Evolutionary conservation across 2,329 filamentous ascomycete genomes (phyloP).

Genomic region (Fusarium nanum): DNA sequence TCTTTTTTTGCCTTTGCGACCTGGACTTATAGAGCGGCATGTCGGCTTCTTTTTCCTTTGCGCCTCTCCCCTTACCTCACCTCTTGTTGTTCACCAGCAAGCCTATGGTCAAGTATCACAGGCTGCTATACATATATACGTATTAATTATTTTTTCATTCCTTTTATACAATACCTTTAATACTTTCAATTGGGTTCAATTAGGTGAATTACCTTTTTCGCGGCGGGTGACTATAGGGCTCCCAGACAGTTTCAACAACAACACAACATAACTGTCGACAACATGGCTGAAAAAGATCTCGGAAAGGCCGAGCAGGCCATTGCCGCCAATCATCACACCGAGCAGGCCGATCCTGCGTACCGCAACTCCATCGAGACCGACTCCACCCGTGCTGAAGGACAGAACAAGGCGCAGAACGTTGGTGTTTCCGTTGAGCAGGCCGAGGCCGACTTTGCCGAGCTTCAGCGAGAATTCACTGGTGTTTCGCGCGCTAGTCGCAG

Average conservation of each 20-base stretch:
- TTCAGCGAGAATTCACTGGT: slow-evolving; percentile 70
- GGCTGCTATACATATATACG: slow-evolving; percentile 14
- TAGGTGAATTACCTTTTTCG: slow-evolving; percentile 4
- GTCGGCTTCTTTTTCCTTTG: slow-evolving; percentile 28
- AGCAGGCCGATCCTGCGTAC: slow-evolving; percentile 42
- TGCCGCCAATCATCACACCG: slow-evolving; percentile 44
- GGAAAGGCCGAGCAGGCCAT: slow-evolving; percentile 48
- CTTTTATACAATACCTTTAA: background rate
- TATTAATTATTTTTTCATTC: slow-evolving; percentile 6
- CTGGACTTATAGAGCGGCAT: slow-evolving; percentile 35
- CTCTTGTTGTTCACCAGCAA: slow-evolving; percentile 16
- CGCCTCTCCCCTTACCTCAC: slow-evolving; percentile 16
- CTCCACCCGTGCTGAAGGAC: slow-evolving; percentile 45
- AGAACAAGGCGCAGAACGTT: slow-evolving; percentile 27
- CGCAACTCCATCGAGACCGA: slow-evolving; percentile 45
- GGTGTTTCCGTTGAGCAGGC: slow-evolving; percentile 75
- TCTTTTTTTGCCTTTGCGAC: background rate
- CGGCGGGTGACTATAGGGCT: slow-evolving; percentile 46
- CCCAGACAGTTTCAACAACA: slow-evolving; percentile 38
- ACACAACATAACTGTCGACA: background rate
- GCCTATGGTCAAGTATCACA: slow-evolving; percentile 1
- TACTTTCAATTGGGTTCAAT: slow-evolving; percentile 2
- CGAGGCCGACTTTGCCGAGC: slow-evolving; percentile 75
- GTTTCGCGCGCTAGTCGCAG: slow-evolving; percentile 63
- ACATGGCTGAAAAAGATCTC: slow-evolving; percentile 48